Percentiles rank a stretch among this genome's conserved stretches.
Evolutionary conservation across 805 yeast species (phyloP).

Genomic region (Saccharomycopsis vini): DNA sequence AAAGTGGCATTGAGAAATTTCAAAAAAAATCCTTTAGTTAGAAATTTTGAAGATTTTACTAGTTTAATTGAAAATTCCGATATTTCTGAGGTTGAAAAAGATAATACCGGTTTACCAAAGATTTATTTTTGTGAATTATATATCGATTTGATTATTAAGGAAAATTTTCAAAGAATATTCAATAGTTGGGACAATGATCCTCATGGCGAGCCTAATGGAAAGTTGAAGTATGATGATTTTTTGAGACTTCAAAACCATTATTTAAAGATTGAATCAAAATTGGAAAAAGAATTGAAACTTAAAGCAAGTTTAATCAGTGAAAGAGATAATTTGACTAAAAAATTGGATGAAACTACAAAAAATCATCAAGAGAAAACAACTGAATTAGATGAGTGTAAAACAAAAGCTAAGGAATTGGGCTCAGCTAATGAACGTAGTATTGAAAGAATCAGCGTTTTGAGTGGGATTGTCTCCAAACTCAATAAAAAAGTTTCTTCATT

Average conservation of each 20-base stretch:
- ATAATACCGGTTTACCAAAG: slow-evolving; percentile 80
- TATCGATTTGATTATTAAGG: slow-evolving; percentile 51
- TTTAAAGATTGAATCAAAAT: slow-evolving; percentile 17
- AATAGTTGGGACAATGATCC: slow-evolving; percentile 72
- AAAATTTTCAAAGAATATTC: slow-evolving; percentile 57
- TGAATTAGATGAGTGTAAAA: slow-evolving; percentile 14
- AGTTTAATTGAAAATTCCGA: slow-evolving; percentile 35
- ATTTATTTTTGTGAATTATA: slow-evolving; percentile 64
- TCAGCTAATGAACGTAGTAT: slow-evolving; percentile 1
- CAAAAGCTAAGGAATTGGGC: slow-evolving; percentile 8
- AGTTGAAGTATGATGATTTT: slow-evolving; percentile 53
- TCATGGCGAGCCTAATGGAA: slow-evolving; percentile 54
- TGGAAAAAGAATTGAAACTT: neutral
- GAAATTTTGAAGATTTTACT: slow-evolving; percentile 44
- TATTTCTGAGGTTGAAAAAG: slow-evolving; percentile 28
- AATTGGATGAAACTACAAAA: slow-evolving; percentile 24
- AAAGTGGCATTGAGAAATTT: slow-evolving; percentile 65
- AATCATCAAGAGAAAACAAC: slow-evolving; percentile 25
- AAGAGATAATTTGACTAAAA: slow-evolving; percentile 27
- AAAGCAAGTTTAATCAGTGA: slow-evolving; percentile 29
- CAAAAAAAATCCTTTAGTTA: slow-evolving; percentile 47
- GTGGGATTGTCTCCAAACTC: slow-evolving; percentile 8
- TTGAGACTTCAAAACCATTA: slow-evolving; percentile 31
- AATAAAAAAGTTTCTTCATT: slow-evolving; percentile 13
- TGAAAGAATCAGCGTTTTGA: slow-evolving; percentile 7